Base-by-base conservation (phyloP, 208 protist species). In the Acanthamoeba pearcei region DNA sequence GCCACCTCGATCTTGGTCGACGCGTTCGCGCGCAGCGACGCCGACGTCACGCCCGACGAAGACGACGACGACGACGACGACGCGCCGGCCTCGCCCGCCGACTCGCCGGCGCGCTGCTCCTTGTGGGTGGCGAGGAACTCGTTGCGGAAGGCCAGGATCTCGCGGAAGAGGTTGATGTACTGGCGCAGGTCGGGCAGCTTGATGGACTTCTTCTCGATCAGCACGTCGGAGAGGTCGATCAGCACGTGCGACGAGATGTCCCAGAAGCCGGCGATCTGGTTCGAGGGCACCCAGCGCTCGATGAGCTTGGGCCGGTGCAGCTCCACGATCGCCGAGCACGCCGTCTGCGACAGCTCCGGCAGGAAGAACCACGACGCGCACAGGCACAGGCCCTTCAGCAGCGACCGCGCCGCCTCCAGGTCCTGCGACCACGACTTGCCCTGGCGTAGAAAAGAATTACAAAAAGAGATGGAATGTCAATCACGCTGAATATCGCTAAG, bases 261-360 rank as follows among this genome's bases (percentile, higher is more conserved):
- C 95, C 95, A 96, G 32, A 97, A 97, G 22, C 76, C 95, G 66
- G 91, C 62, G 6, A 96, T 86, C 66, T 85, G 57, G 51, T 95
- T 80, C 35, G 60, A 74, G 0, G 85, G 85, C 32, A 29, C 89
- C 94, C 94, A 96, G 76, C 57, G 68, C 38, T 70, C 94, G 49
- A 96, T 96, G n/a, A 95, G 62, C 22, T 70, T 32, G 22, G 95
- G 89, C 42, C 85, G 95, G 78, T 96, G 95, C n/a, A 96, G 94
- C n/a, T 95, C 95, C 46, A 96, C n/a, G 38, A 96, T 13, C 1
- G 95, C 95, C 27, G 76, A 66, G 6, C 82, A 60, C 0, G 95
- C 88, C 9, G 93, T 66, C 17, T 91, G 91, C 5, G 55, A 80
- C 9, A 96, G 95, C 24, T 96, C 95, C 32, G 94, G 94, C 22